Base-by-base conservation (phyloP, 1,139 yeast genomes). In the Suhomyces choctaworum region DNA sequence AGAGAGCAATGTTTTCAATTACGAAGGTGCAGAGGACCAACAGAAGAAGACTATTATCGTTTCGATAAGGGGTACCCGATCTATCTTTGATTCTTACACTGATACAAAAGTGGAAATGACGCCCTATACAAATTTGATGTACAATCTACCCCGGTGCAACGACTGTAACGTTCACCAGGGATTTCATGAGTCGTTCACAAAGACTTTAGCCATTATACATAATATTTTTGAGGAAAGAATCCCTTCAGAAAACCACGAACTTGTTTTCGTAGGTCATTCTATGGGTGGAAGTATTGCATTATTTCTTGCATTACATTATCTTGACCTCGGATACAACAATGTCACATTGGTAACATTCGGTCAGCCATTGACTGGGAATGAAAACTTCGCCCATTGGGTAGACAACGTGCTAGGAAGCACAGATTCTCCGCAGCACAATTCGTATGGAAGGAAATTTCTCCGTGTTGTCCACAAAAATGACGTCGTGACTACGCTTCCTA, bases 251-350 rank as follows among this genome's bases (percentile, higher is more conserved):
- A 52, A 60, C 29, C 64, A 64, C 36, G 66, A 67, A 40, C 42
- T 75, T 2, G 32, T 59, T 1, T 54, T 75, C 5, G 48, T 73
- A 46, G 80, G 80, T 1, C 80, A 75, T 46, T 74, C 80, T 1
- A 45, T 74, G 43, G 80, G 80, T 1, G 80, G 80, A 6, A 66
- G 78, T 2, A 59, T 74, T 7, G 70, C 73, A 0, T 45, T 69
- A 3, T 47, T 75, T 1, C 45, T 73, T 10, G 66, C 69, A 0
- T 49, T 73, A 15, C 66, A 66, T 37, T 62, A 63, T 31, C 48
- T 64, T 12, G 72, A 64, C 40, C 41, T 60, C 27, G 71, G 72
- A 0, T 60, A 51, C 34, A 56, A 58, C 6, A 54, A 59, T 17
- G 25, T 70, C 19, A 51, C 61, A 0, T 48, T 73, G 28, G 60